phyloP scores from a whole-genome alignment of 2,329 filamentous ascomycete species.

The Hymenoscyphus salicellus region DNA sequence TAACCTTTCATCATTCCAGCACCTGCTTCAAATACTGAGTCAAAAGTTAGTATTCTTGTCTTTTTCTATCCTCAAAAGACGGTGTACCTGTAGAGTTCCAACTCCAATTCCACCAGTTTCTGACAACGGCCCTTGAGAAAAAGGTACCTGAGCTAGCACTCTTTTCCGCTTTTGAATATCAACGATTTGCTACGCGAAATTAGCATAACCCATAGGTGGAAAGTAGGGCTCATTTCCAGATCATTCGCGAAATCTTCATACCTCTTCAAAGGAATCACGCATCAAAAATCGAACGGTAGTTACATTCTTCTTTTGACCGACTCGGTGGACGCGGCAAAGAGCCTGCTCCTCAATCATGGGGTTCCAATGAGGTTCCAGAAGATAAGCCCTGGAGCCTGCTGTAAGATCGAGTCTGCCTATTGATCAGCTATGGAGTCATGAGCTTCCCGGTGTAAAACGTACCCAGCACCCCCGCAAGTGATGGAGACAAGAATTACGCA shows the following conservation, averaged over 20 bases:
- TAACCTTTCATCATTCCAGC: neutral
- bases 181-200: conserved; percentile 13
- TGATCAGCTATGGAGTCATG: too few species aligned
- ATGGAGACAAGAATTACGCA: conserved; percentile 9
- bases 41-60: neutral
- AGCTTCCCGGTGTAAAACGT: too few species aligned
- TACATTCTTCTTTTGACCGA: conserved; percentile 29
- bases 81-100: conserved; percentile 4
- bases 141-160: conserved; percentile 12
- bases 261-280: conserved; percentile 30
- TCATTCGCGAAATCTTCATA: neutral
- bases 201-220: neutral
- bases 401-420: conserved; percentile 19
- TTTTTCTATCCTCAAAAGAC: neutral
- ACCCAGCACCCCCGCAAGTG: conserved; percentile 7
- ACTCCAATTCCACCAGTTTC: conserved; percentile 8
- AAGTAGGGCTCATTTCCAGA: neutral
- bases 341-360: conserved; percentile 34
- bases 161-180: conserved; percentile 17
- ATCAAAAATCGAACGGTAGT: conserved; percentile 32
- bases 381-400: conserved; percentile 25
- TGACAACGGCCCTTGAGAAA: conserved; percentile 2
- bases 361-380: conserved; percentile 36
- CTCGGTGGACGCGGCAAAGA: conserved; percentile 26
- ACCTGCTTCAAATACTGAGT: neutral